phyloP scores from a whole-genome alignment of 2,329 filamentous ascomycete genomes.

The Fusarium keratoplasticum region DNA sequence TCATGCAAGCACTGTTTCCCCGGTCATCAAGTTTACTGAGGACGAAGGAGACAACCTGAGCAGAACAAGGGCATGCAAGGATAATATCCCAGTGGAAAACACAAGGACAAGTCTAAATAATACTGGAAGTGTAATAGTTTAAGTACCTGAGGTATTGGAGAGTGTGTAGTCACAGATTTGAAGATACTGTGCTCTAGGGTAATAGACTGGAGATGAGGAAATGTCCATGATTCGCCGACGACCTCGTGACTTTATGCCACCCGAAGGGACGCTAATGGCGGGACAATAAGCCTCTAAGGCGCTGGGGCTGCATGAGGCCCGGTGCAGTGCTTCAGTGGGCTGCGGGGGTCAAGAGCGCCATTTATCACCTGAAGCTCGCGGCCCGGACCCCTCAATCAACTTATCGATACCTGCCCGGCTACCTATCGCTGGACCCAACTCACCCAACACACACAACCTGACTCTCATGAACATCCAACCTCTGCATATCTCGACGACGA shows the following conservation, averaged over 20 bases:
- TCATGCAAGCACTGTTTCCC: constrained; percentile 57
- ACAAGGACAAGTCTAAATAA: background rate
- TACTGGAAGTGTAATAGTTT: background rate
- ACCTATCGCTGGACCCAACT: background rate
- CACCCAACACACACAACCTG: background rate
- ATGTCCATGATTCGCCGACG: background rate
- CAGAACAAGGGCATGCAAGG: background rate
- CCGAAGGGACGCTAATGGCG: background rate
- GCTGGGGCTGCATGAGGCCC: background rate
- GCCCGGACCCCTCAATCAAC: constrained; percentile 10
- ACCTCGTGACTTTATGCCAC: background rate
- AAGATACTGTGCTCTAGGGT: background rate
- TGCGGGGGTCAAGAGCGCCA: constrained; percentile 14
- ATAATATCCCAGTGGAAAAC: background rate
- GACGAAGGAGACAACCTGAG: background rate
- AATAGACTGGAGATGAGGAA: background rate
- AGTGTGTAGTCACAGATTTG: background rate
- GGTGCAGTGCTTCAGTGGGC: constrained; percentile 6
- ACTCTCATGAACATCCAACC: constrained; percentile 4
- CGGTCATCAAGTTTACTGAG: constrained; percentile 11
- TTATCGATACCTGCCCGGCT: background rate
- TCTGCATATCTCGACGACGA: background rate
- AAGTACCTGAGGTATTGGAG: too few species aligned
- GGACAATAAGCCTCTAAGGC: background rate
- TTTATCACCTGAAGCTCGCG: constrained; percentile 15